phyloP scores from a whole-genome alignment of 202 grass and related monocot species.

The Panicum virgatum region DNA sequence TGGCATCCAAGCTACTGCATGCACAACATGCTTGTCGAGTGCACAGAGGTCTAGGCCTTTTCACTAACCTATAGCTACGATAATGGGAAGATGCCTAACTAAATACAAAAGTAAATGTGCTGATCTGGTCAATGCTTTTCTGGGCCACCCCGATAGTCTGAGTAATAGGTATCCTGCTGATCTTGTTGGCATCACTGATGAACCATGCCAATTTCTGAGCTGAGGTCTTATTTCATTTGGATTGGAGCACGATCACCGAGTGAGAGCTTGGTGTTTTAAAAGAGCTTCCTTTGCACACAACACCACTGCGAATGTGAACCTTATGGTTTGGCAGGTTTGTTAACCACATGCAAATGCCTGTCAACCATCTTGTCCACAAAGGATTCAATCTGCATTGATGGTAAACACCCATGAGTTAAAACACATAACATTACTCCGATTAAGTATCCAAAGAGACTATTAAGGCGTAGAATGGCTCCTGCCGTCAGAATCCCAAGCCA shows the following conservation, averaged over 20 bases:
- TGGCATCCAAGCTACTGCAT: slow-evolving; percentile 41
- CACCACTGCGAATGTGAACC: slow-evolving; percentile 31
- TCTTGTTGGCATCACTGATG: slow-evolving; percentile 26
- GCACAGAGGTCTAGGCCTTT: slow-evolving; percentile 44
- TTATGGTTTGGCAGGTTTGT: slow-evolving; percentile 64
- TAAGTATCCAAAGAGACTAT: slow-evolving; percentile 33
- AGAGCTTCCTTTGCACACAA: slow-evolving; percentile 31
- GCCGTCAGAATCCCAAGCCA: slow-evolving; percentile 15
- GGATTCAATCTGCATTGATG: slow-evolving; percentile 80
- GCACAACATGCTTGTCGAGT: slow-evolving; percentile 45
- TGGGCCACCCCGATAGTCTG: slow-evolving; percentile 11
- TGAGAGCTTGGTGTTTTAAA: slow-evolving; percentile 31
- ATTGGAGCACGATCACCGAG: slow-evolving; percentile 2
- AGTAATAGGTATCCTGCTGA: slow-evolving; percentile 18
- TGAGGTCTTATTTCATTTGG: slow-evolving; percentile 30
- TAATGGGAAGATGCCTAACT: slow-evolving; percentile 29
- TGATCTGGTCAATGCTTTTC: slow-evolving; percentile 38
- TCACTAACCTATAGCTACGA: slow-evolving; percentile 28
- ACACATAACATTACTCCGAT: neutral
- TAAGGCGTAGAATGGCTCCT: slow-evolving; percentile 6
- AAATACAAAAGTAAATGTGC: slow-evolving; percentile 38
- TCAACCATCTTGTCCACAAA: slow-evolving; percentile 94
- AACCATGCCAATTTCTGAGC: slow-evolving; percentile 13
- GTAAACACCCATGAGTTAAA: slow-evolving; percentile 45
- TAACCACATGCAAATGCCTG: slow-evolving; percentile 72